A percentile compares a stretch with the other conserved stretches of the same genome.
Conservation (phyloP, 2,329 filamentous ascomycete genomes). For the Nakataea oryzae region DNA sequence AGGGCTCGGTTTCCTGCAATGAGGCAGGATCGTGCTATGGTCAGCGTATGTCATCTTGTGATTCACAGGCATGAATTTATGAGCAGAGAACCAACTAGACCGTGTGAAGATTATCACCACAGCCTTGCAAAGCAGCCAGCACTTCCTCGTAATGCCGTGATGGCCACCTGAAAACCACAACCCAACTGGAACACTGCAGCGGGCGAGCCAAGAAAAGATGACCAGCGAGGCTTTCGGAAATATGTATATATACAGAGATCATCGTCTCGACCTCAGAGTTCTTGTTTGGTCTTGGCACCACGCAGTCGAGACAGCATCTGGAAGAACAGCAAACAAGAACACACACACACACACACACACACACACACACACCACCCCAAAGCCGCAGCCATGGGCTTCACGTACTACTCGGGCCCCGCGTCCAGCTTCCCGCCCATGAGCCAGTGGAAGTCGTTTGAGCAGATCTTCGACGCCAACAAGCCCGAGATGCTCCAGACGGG, state of each 20-base stretch:
- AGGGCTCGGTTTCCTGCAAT: no score
- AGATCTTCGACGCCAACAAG: conserved; percentile 24
- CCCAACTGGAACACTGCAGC: no score
- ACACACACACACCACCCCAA: not conserved
- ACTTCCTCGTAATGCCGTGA: no score
- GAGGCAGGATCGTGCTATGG: no score
- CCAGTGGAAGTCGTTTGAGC: conserved; percentile 21
- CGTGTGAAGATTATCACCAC: no score
- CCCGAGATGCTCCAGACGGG: conserved; percentile 18
- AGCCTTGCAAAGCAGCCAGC: no score
- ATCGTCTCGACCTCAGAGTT: not conserved
- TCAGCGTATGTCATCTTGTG: no score
- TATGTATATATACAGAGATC: not conserved
- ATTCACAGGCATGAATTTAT: no score
- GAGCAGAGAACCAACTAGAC: no score
- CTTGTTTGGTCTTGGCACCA: not conserved
- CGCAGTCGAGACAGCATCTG: not conserved
- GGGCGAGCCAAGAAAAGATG: not conserved
- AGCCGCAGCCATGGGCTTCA: conserved; percentile 4
- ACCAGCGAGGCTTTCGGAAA: not conserved
- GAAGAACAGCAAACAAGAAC: not conserved
- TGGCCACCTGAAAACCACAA: no score
- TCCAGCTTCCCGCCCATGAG: conserved; percentile 19
- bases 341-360: not conserved
- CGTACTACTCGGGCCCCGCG: conserved; percentile 9